Evolutionary conservation across 371 early-diverging fungal species (phyloP).

Genomic region (Basidiobolus heterosporus): DNA sequence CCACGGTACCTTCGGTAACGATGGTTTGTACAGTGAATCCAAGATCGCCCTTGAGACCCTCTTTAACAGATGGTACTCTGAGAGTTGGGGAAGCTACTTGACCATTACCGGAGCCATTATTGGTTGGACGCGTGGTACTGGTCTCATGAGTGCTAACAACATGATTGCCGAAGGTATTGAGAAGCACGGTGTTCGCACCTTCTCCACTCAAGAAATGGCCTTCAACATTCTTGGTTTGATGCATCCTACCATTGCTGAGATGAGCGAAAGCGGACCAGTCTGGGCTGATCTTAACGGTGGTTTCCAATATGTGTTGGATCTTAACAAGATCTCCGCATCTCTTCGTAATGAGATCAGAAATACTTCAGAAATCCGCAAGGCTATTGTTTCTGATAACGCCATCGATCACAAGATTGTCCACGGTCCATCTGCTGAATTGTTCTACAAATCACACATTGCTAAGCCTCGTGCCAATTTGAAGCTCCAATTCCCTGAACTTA

Average conservation of each 20-base stretch:
- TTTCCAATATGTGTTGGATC: constrained; percentile 64
- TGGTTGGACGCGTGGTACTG: constrained; percentile 96
- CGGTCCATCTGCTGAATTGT: constrained; percentile 54
- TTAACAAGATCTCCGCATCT: constrained; percentile 53
- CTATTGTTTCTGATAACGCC: constrained; percentile 58
- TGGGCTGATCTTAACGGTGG: constrained; percentile 92
- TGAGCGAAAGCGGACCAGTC: constrained; percentile 66
- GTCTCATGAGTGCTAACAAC: constrained; percentile 85
- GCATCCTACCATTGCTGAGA: constrained; percentile 66
- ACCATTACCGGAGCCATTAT: constrained; percentile 85
- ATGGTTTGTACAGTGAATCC: constrained; percentile 88
- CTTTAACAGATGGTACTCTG: constrained; percentile 83
- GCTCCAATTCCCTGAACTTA: constrained; percentile 73
- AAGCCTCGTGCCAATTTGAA: constrained; percentile 87
- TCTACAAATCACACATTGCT: constrained; percentile 56
- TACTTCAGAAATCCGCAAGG: constrained; percentile 72
- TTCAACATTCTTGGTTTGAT: constrained; percentile 85
- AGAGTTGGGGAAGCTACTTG: constrained; percentile 78
- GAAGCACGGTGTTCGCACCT: constrained; percentile 78
- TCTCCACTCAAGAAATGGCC: constrained; percentile 84
- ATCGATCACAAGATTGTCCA: constrained; percentile 62
- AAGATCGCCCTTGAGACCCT: constrained; percentile 85
- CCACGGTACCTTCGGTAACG: constrained; percentile 86
- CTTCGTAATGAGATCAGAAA: constrained; percentile 65
- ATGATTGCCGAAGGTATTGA: constrained; percentile 84